Base-by-base conservation (phyloP, 2,329 filamentous ascomycete genomes). In the Ophiostoma montium region DNA sequence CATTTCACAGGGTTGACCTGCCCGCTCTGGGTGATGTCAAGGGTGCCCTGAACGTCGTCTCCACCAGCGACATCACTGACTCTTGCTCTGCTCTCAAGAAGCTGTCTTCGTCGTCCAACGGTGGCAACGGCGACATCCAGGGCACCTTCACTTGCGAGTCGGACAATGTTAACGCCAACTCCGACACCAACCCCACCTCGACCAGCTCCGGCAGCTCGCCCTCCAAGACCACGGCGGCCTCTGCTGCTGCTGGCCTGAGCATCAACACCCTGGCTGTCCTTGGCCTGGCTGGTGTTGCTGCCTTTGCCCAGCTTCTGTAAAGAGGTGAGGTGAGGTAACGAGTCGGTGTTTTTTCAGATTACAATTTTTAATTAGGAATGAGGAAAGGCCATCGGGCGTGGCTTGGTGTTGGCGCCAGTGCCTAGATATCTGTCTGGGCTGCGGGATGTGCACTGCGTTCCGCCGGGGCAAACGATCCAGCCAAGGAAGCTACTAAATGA, bases 31-130 rank as follows among this genome's bases (percentile, higher is more conserved):
- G 74, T 52, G 73, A 81, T 55, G 84, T 89, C 57, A 73, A 75
- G 61, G 86, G 86, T 66, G 77, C 76, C 53, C 84, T 86, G 63
- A 80, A 82, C 60, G 69, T 86, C 57, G 71, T 79, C 59, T 80
- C 75, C 57, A 84, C 81, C 48, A 73, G 71, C 52, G 71, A 82
- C 54, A 80, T 86, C 55, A 55, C 56, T 51, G 59, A 64, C 50
- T 78, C 66, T 23, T 78, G 84, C 71, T 62, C 65, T 47, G 56
- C 61, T 31, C 76, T 84, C 63, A 63, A 76, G 51, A 60, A 70
- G 53, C 61, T 71, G 33, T 58, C 62, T 30, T 61, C 62, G 41
- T 56, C 60, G 32, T 62, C 63, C 54, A 52, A 63, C 15, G 63
- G 66, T 48, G 65, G 63, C 47, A 63, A 68, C 53, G 65, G 65